A percentile compares a stretch with the other conserved stretches of the same genome.
phyloP scores from a whole-genome alignment of 768 basidiomycete species.

The Rhizopogon vinicolor region DNA sequence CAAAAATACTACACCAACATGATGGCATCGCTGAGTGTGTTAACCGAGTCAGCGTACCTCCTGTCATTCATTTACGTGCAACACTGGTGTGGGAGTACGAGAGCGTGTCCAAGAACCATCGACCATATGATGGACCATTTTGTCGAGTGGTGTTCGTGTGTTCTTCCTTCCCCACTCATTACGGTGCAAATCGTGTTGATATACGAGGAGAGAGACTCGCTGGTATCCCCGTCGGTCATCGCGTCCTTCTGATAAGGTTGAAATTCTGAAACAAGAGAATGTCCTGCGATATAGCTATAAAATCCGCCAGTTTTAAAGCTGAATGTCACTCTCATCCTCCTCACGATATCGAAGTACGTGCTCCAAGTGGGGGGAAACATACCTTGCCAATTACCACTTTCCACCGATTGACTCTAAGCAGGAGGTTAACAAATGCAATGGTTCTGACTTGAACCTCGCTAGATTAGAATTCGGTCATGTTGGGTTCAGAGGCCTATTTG shows the following conservation, averaged over 20 bases:
- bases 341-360: no score
- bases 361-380: background rate
- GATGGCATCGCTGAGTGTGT: no score
- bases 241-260: background rate
- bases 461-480: slow-evolving; percentile 15
- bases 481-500: slow-evolving; percentile 23
- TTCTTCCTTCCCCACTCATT: background rate
- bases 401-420: background rate
- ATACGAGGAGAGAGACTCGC: no score
- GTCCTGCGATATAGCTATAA: background rate
- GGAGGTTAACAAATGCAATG: background rate
- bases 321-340: background rate
- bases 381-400: background rate
- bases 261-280: background rate
- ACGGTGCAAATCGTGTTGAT: background rate
- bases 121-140: no score
- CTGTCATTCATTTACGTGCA: no score
- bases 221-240: background rate
- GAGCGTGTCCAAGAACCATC: no score
- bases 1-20: no score
- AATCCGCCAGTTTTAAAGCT: background rate
- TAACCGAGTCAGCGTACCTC: no score
- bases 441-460: slow-evolving; percentile 9
- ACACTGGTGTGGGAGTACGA: no score
- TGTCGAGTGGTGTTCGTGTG: background rate